phyloP scores from a whole-genome alignment of 1,284 basidiomycete species.

The Ustilago cynodontis region DNA sequence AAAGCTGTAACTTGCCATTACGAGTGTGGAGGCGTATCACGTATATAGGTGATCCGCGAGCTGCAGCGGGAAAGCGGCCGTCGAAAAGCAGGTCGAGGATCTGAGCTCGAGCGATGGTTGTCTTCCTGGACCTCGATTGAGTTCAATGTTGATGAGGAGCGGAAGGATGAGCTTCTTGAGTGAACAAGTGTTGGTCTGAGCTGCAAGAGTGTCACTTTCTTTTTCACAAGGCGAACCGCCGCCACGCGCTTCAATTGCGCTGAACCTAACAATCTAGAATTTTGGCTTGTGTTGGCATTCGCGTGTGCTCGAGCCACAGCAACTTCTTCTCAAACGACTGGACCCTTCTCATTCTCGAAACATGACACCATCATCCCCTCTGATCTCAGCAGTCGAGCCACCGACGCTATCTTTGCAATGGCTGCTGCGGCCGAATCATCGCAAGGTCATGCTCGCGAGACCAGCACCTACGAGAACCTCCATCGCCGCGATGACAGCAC shows the following conservation, averaged over 20 bases:
- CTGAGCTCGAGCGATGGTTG: not conserved
- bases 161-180: not conserved
- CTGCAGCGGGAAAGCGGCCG: not conserved
- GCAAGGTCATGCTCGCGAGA: not conserved
- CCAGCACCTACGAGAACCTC: constrained; percentile 8
- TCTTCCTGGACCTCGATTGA: not conserved
- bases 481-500: not conserved
- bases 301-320: constrained; percentile 21
- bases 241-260: not conserved
- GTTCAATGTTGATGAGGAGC: not conserved
- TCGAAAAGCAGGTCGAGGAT: not conserved
- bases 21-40: not conserved
- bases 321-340: not conserved
- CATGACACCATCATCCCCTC: constrained; percentile 2
- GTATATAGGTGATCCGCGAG: not conserved
- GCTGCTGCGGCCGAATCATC: not conserved
- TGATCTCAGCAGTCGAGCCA: not conserved
- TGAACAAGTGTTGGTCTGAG: constrained; percentile 21
- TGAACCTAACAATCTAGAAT: not conserved
- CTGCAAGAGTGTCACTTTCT: constrained; percentile 24
- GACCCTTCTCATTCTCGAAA: not conserved
- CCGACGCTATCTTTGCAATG: not conserved
- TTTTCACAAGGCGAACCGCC: not conserved
- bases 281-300: not conserved
- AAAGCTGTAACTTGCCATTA: constrained; percentile 3